Evolutionary conservation across 1,139 yeast genomes (phyloP).

Genomic region (Komagataea norvegica): DNA sequence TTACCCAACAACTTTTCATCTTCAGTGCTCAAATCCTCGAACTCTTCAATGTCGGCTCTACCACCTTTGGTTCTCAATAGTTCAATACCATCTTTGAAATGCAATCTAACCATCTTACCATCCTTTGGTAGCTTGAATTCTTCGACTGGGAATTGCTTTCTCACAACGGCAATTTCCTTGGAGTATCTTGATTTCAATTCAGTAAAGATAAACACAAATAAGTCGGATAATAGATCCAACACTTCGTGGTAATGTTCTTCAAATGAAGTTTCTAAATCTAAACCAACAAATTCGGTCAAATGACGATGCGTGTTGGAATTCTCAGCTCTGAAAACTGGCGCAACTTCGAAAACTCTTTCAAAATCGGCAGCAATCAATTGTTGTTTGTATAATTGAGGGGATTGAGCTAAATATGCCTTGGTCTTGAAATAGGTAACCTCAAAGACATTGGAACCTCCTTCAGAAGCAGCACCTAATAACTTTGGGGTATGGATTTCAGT

Average conservation of each 20-base stretch:
- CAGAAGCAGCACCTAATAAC: slow-evolving; percentile 90
- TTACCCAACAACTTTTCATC: slow-evolving; percentile 91
- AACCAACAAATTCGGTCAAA: slow-evolving; percentile 97
- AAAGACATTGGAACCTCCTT: slow-evolving; percentile 97
- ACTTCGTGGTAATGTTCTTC: slow-evolving; percentile 98
- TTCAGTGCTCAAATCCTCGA: slow-evolving; percentile 88
- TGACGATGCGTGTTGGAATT: slow-evolving; percentile 99
- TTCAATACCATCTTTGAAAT: slow-evolving; percentile 85
- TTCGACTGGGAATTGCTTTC: slow-evolving; percentile 96
- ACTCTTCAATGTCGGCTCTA: slow-evolving; percentile 72
- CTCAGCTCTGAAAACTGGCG: slow-evolving; percentile 98
- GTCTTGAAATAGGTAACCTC: slow-evolving; percentile 90
- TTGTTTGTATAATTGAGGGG: slow-evolving; percentile 97
- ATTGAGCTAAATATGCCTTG: slow-evolving; percentile 91
- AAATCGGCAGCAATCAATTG: slow-evolving; percentile 97
- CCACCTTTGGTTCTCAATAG: slow-evolving; percentile 81
- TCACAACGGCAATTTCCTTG: slow-evolving; percentile 81
- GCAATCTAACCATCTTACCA: slow-evolving; percentile 86
- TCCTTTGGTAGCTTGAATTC: slow-evolving; percentile 89
- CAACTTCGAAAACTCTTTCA: slow-evolving; percentile 92
- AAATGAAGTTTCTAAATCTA: slow-evolving; percentile 96
- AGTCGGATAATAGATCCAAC: slow-evolving; percentile 73
- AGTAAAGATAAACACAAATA: slow-evolving; percentile 83
- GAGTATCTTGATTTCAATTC: slow-evolving; percentile 76
- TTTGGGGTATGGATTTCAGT: slow-evolving; percentile 95